A percentile compares a stretch with the other conserved stretches of the same genome.
Evolutionary conservation across 2,329 filamentous ascomycete genomes (phyloP).

Genomic region (Talaromyces sp.): DNA sequence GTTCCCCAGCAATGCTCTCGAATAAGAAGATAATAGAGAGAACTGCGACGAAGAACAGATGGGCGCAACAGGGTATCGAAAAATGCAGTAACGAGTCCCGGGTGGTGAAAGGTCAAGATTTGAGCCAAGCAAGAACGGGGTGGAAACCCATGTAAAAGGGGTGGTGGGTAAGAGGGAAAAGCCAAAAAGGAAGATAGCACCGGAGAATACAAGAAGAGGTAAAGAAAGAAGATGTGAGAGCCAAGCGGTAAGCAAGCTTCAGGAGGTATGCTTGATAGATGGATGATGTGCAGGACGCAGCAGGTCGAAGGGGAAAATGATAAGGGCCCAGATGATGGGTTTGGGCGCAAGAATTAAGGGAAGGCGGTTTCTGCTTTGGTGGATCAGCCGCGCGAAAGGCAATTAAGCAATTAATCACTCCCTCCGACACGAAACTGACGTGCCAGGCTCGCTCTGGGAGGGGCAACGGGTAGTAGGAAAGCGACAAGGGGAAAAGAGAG

Average conservation of each 20-base stretch:
- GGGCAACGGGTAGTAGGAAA: slow-evolving; percentile 21
- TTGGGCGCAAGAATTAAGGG: slow-evolving; percentile 4
- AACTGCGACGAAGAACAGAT: not conserved
- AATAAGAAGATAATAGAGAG: not conserved
- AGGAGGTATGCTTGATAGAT: not conserved
- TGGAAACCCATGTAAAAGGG: slow-evolving; percentile 1
- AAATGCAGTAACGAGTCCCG: slow-evolving; percentile 3
- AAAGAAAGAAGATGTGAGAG: not conserved
- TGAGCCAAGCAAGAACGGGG: slow-evolving; percentile 2
- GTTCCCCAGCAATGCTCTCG: not conserved
- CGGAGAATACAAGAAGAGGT: not conserved
- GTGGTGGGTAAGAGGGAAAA: not conserved
- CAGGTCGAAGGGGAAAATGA: not conserved
- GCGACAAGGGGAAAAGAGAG: slow-evolving; percentile 24
- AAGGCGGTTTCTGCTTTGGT: slow-evolving; percentile 7
- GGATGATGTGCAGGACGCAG: slow-evolving; percentile 5
- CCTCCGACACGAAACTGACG: not conserved
- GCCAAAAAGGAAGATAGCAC: not conserved
- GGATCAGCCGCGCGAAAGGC: slow-evolving; percentile 6
- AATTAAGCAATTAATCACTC: not conserved
- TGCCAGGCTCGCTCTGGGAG: slow-evolving; percentile 12
- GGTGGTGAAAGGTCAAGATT: not conserved
- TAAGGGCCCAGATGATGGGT: slow-evolving; percentile 5
- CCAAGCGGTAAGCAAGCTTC: not conserved
- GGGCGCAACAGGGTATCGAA: slow-evolving; percentile 3